Conservation (phyloP, 768 basidiomycete species). For the Suillus discolor region DNA sequence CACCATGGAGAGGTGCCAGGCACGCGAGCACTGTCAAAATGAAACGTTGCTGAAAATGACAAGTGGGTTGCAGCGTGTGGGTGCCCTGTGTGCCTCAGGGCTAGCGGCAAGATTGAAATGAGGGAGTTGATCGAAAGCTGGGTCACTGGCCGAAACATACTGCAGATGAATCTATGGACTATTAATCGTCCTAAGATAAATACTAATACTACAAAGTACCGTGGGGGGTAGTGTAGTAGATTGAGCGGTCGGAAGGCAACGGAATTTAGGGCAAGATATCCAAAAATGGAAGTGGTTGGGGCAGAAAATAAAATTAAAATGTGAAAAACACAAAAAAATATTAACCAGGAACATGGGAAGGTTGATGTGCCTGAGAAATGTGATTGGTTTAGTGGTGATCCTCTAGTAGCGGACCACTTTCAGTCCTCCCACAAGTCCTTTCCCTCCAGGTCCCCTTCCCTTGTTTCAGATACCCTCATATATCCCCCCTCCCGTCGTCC, state of each 20-base stretch:
- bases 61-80: conserved; percentile 15
- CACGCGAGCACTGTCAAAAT: conserved; percentile 15
- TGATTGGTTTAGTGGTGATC: conserved; percentile 38
- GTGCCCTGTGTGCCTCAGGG: conserved; percentile 16
- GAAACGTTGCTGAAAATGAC: conserved; percentile 13
- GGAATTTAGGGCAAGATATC: conserved; percentile 3
- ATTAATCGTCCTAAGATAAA: conserved; percentile 19
- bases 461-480: conserved; percentile 19
- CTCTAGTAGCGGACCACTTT: conserved; percentile 28
- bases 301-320: conserved; percentile 10
- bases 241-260: conserved; percentile 16
- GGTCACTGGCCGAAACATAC: conserved; percentile 14
- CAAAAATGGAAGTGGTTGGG: not conserved
- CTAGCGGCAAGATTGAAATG: conserved; percentile 6
- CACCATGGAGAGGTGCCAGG: conserved; percentile 7
- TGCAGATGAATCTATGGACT: conserved; percentile 16
- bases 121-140: conserved; percentile 2
- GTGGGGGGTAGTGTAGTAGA: not conserved
- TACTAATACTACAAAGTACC: not conserved
- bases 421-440: conserved; percentile 34
- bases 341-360: conserved; percentile 28
- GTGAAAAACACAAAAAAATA: conserved; percentile 21
- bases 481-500: conserved; percentile 5
- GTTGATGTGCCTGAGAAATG: conserved; percentile 37
- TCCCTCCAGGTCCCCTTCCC: conserved; percentile 20